Conservation (phyloP, 2,329 filamentous ascomycete species). For the Stagonosporopsis tanaceti region DNA sequence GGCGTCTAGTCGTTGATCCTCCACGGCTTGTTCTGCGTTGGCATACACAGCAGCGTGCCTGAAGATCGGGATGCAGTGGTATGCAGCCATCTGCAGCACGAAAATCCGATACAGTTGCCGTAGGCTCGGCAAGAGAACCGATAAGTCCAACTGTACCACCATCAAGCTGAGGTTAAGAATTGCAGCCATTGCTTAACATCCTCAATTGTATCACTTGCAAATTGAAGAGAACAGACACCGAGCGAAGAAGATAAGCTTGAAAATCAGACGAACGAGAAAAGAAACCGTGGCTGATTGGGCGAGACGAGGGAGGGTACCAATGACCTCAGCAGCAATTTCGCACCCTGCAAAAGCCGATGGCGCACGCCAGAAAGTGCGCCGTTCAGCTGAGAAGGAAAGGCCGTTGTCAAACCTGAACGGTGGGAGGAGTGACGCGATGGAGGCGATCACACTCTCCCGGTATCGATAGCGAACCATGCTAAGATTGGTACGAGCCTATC, state of each 20-base stretch:
- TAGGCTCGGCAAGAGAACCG: not conserved
- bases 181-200: not conserved
- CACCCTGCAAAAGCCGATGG: not conserved
- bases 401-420: constrained; percentile 18
- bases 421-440: constrained; percentile 18
- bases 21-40: constrained; percentile 8
- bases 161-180: constrained; percentile 2
- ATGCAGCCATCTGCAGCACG: constrained; percentile 13
- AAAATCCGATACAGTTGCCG: constrained; percentile 10
- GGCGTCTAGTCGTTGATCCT: constrained; percentile 4
- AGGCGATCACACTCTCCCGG: constrained; percentile 20
- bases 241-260: not conserved
- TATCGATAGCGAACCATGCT: constrained; percentile 15
- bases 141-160: constrained; percentile 2
- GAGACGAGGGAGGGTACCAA: not conserved
- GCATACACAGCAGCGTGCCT: constrained; percentile 17
- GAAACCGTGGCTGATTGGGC: not conserved
- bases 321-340: not conserved
- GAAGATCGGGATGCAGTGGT: constrained; percentile 16
- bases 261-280: not conserved
- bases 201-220: not conserved
- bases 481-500: constrained; percentile 12
- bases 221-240: not conserved
- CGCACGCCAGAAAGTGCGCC: constrained; percentile 2
- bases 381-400: constrained; percentile 17